These are phyloP conservation scores for Colletotrichum graminicola DNA, from an alignment of 2,329 filamentous ascomycete genomes.

Conservation along the genomic window DNA sequence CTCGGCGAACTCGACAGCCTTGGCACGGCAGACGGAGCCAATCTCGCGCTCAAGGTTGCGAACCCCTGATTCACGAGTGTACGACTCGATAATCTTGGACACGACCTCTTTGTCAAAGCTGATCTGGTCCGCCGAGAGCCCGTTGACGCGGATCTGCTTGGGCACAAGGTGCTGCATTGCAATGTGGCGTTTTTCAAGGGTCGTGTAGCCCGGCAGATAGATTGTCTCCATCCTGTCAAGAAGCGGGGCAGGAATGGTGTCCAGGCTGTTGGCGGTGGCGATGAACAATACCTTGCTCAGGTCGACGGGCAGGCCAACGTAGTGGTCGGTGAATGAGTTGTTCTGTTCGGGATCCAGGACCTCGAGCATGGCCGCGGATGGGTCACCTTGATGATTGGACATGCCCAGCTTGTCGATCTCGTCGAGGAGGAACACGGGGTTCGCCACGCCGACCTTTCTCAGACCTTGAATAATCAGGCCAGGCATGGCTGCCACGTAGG, in stretches of 20 bases:
- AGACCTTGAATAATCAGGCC: conserved; percentile 93
- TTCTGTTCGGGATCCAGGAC: conserved; percentile 98
- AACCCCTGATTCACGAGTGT: conserved; percentile 96
- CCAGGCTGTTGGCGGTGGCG: conserved; percentile 93
- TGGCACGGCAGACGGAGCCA: conserved; percentile 91
- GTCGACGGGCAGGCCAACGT: conserved; percentile 94
- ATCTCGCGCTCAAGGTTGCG: conserved; percentile 97
- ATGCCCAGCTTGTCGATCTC: conserved; percentile 98
- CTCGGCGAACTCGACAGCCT: conserved; percentile 95
- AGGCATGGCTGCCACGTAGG: conserved; percentile 99
- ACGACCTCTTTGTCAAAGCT: conserved; percentile 84
- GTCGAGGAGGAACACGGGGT: conserved; percentile 94
- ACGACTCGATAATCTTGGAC: conserved; percentile 94
- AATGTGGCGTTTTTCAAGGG: conserved; percentile 96
- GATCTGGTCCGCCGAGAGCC: conserved; percentile 81
- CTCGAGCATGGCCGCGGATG: conserved; percentile 96
- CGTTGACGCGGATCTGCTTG: conserved; percentile 94
- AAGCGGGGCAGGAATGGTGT: conserved; percentile 93
- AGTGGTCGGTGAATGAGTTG: conserved; percentile 93
- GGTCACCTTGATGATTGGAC: conserved; percentile 93
- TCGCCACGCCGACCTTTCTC: conserved; percentile 94
- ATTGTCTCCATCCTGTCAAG: conserved; percentile 98
- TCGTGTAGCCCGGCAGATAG: conserved; percentile 93
- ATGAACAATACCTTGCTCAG: conserved; percentile 98
- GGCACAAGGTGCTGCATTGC: conserved; percentile 93